A percentile compares a stretch with the other conserved stretches of the same genome.
Evolutionary conservation across 768 basidiomycete genomes (phyloP).

Genomic region (Auricularia heimuer): DNA sequence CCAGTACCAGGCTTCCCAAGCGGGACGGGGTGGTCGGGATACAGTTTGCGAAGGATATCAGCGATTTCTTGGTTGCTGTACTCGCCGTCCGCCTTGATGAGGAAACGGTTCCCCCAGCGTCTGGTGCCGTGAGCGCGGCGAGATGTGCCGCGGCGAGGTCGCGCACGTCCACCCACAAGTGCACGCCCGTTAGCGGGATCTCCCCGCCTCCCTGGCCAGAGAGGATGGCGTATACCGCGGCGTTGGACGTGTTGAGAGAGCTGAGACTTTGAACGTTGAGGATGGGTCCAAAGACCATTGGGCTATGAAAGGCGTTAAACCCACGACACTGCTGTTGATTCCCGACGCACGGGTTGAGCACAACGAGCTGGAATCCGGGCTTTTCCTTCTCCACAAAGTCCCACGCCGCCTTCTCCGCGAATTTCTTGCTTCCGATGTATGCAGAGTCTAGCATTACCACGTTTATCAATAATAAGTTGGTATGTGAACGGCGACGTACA

Average conservation of each 20-base stretch:
- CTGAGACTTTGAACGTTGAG: not conserved
- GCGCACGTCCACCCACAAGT: not conserved
- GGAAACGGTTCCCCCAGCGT: constrained; percentile 47
- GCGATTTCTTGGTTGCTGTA: not conserved
- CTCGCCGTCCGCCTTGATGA: constrained; percentile 26
- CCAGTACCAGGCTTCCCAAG: not conserved
- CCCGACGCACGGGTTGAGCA: constrained; percentile 1
- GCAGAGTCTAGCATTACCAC: not conserved
- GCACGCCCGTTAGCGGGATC: not conserved
- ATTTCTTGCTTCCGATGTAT: not conserved
- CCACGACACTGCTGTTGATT: not conserved
- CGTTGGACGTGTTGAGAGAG: not conserved
- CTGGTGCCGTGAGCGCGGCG: constrained; percentile 38
- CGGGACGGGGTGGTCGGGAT: not conserved
- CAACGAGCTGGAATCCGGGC: constrained; percentile 2
- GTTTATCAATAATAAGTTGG: too few species aligned
- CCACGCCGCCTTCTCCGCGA: constrained; percentile 6
- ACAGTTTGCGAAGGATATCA: not conserved
- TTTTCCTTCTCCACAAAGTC: not conserved
- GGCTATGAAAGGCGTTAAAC: not conserved
- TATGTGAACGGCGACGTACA: constrained; percentile 2
- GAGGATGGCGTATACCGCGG: not conserved
- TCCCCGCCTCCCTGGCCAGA: not conserved
- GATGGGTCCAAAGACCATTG: not conserved
- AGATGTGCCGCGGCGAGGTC: constrained; percentile 11